Conservation (phyloP, 2,329 filamentous ascomycete species). For the Aspergillus texensis region DNA sequence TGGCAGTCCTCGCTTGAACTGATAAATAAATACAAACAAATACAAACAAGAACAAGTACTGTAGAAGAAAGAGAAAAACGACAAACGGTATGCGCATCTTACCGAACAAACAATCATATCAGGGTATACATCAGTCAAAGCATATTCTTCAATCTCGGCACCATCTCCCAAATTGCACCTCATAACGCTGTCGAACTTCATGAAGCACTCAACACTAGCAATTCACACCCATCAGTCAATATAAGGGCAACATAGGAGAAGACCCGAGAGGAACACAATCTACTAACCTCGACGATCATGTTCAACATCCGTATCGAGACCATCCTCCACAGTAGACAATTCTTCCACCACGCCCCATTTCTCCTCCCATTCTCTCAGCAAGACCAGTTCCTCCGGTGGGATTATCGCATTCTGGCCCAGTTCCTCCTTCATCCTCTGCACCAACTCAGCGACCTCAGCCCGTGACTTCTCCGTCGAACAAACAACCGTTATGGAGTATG, state of each 20-base stretch:
- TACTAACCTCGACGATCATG: neutral
- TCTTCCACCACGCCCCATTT: neutral
- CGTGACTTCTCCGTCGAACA: neutral
- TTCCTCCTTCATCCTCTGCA: neutral
- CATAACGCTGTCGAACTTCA: neutral
- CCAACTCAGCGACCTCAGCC: conserved; percentile 30
- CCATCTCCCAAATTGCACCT: neutral
- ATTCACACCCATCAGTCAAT: neutral
- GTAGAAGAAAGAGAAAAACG: neutral
- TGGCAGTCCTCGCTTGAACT: neutral
- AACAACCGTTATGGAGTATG: neutral
- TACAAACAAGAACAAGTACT: neutral
- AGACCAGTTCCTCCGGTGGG: neutral
- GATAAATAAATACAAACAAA: neutral
- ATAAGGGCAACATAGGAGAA: neutral
- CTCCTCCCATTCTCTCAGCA: neutral
- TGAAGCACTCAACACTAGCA: neutral
- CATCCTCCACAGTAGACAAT: neutral
- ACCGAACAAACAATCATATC: neutral
- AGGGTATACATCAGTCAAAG: neutral
- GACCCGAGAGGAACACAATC: neutral
- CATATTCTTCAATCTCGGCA: neutral
- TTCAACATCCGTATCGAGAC: neutral
- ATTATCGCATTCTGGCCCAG: neutral
- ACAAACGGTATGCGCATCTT: neutral